These are phyloP conservation scores for Raphidocelis subcapitata DNA, from an alignment of 139 green algal genomes.

Conservation along the genomic window DNA sequence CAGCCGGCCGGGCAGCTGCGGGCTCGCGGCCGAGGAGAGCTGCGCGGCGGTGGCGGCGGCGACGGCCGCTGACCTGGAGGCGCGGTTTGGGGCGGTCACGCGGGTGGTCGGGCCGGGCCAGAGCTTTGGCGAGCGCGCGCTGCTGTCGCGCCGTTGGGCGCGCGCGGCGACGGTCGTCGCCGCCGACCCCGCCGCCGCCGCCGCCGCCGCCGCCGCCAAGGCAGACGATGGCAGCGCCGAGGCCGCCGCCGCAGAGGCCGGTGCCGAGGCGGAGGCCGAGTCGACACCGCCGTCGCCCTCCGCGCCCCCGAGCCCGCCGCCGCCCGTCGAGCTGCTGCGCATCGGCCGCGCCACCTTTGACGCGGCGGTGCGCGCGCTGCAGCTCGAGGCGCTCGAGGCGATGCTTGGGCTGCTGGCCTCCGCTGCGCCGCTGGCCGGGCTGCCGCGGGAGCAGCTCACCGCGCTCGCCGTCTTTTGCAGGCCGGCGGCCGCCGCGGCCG, in stretches of 20 bases:
- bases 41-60: not conserved
- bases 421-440: not conserved
- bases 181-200: not conserved
- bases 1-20: not conserved
- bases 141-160: conserved; percentile 15
- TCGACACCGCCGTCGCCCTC: too few species aligned
- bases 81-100: conserved; percentile 18
- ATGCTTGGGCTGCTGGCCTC: conserved; percentile 19
- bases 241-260: too few species aligned
- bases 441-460: conserved; percentile 25
- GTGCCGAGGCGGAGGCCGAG: too few species aligned
- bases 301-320: too few species aligned
- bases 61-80: conserved; percentile 1
- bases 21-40: not conserved
- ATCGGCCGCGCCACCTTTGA: not conserved
- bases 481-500: not conserved
- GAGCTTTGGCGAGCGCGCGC: conserved; percentile 31
- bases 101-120: conserved; percentile 16
- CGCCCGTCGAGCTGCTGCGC: not conserved
- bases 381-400: conserved; percentile 27
- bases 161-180: conserved; percentile 27
- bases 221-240: too few species aligned
- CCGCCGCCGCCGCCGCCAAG: not conserved
- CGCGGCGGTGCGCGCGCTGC: conserved; percentile 11
- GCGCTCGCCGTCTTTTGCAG: conserved; percentile 18